Evolutionary conservation across 73 alveolate species (phyloP), one percentile per base, ranked within the genome.

Genomic region (Tetrahymena thermophila): DNA sequence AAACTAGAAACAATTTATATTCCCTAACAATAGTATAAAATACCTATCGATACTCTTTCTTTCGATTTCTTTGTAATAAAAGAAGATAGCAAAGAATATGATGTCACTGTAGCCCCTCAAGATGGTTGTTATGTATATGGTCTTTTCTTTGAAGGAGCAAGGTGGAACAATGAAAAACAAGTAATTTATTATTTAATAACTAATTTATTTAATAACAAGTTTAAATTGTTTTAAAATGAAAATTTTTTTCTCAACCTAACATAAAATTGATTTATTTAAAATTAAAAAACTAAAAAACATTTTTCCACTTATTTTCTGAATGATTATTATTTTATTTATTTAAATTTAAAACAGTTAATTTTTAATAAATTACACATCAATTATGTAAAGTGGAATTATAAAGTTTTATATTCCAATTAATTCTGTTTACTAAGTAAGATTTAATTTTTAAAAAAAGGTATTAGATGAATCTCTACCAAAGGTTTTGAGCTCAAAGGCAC

Each of bases 71-170:
- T 42, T 93, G 98, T 98, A 94, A 98, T 98, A 71, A 99, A 99
- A 37, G 98, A 98, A 35, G 99, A 97, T 94, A 97, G 97, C 0
- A 94, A 97, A 94, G 97, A 98, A 96, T 98, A 98, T 95, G 99
- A 99, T 94, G 96, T 98, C 13, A 96, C 99, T 21, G 96, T 96
- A 71, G 95, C 97, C 16, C 99, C 99, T 1, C 98, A 98, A 58
- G 99, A 99, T 94, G 99, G 99, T 13, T 99, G 99, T n/a, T 99
- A 99, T 96, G 98, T 99, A 84, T 97, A 97, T 94, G 99, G 99
- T 34, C 99, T 99, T 35, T 99, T 98, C 99, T 96, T 99, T 58
- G 99, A 99, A 97, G 99, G 99, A 28, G 99, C 99, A 50, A 98
- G 99, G 93, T 99, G 99, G 99, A 99, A 99, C 97, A 94, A 98